These are phyloP conservation scores for Schizophyllum commune DNA, from an alignment of 1,284 basidiomycete genomes.

Conservation along the genomic window DNA sequence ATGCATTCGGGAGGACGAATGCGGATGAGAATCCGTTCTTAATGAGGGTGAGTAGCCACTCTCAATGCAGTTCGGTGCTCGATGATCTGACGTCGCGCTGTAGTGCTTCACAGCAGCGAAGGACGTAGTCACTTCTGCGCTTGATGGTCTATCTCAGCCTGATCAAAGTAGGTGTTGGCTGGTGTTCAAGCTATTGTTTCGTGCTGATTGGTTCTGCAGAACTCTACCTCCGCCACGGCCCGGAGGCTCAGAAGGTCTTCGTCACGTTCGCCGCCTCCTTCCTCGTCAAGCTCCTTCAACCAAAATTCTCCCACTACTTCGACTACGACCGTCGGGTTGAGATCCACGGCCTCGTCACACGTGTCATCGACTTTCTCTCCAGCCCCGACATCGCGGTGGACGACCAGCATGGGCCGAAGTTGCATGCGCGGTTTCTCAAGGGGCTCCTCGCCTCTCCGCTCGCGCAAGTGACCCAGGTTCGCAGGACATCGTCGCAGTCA, in stretches of 20 bases:
- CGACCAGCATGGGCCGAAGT: slow-evolving; percentile 65
- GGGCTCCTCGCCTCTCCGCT: slow-evolving; percentile 40
- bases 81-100: background rate
- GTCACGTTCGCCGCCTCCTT: slow-evolving; percentile 81
- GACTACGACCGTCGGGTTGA: slow-evolving; percentile 47
- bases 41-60: slow-evolving; percentile 46
- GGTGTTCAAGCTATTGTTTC: background rate
- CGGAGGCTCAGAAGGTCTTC: slow-evolving; percentile 78
- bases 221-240: slow-evolving; percentile 64
- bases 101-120: slow-evolving; percentile 55
- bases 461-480: background rate
- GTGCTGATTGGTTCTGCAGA: slow-evolving; percentile 24
- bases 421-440: slow-evolving; percentile 68
- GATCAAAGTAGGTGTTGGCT: slow-evolving; percentile 38
- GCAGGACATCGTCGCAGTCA: background rate
- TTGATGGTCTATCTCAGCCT: slow-evolving; percentile 50
- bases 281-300: slow-evolving; percentile 72
- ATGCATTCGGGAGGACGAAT: slow-evolving; percentile 53
- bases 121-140: slow-evolving; percentile 58
- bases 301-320: slow-evolving; percentile 57
- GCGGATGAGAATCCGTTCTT: slow-evolving; percentile 58
- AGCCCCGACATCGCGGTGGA: slow-evolving; percentile 64
- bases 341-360: slow-evolving; percentile 53
- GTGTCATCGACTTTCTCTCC: slow-evolving; percentile 55
- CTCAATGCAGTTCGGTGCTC: background rate